These are phyloP conservation scores for Salix arbutifolia DNA, from an alignment of 345 rosid genomes.

Conservation along the genomic window DNA sequence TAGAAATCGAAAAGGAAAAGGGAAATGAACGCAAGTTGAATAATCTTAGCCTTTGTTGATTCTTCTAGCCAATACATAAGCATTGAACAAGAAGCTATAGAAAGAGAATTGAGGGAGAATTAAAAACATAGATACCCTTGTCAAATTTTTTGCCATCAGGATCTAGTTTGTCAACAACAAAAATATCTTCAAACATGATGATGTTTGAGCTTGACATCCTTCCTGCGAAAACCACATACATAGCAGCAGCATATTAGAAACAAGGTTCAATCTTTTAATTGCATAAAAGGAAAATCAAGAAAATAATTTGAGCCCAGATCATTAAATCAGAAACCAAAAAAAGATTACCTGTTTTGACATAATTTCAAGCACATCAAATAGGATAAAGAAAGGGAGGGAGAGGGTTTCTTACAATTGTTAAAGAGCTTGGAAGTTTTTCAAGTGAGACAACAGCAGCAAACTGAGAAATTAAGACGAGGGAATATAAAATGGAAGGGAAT, in stretches of 20 bases:
- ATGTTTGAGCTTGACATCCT: not conserved
- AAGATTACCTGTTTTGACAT: not conserved
- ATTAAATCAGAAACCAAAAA: not conserved
- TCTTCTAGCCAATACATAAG: not conserved
- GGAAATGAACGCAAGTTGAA: not conserved
- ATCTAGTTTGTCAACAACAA: not conserved
- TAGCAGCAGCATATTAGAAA: not conserved
- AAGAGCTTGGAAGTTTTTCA: not conserved
- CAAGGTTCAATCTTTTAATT: not conserved
- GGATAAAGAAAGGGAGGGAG: not conserved
- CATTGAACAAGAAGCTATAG: not conserved
- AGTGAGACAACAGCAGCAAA: not conserved
- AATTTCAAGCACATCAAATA: not conserved
- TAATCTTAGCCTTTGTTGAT: not conserved
- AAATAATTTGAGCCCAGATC: not conserved
- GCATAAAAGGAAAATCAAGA: not conserved
- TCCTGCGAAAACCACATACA: not conserved
- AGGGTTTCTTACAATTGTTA: not conserved
- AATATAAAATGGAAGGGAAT: not conserved
- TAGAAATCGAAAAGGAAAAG: not conserved
- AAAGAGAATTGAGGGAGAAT: not conserved
- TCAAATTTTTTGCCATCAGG: constrained; percentile 1
- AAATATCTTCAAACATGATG: not conserved
- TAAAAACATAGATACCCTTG: not conserved
- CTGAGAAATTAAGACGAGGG: not conserved